Evolutionary conservation across 805 yeast species (phyloP).

Genomic region (Wickerhamiella spandovensis): DNA sequence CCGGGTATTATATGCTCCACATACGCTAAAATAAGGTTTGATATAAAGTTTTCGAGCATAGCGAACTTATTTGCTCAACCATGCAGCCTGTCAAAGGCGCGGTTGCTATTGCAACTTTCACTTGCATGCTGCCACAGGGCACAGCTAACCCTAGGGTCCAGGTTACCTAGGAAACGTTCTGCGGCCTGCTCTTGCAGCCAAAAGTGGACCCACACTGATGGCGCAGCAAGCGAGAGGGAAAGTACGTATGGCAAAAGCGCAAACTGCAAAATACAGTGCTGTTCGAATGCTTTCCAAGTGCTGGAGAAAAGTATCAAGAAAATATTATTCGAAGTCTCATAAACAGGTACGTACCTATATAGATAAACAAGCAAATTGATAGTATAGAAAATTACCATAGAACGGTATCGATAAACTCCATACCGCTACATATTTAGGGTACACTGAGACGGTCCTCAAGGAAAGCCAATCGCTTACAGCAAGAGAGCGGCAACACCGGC

Average conservation of each 20-base stretch:
- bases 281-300: no score
- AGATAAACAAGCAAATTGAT: not conserved
- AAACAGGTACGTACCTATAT: not conserved
- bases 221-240: no score
- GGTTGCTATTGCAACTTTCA: no score
- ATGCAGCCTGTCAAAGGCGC: not conserved
- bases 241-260: no score
- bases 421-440: not conserved
- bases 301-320: no score
- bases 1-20: no score
- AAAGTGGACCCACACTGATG: not conserved
- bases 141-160: not conserved
- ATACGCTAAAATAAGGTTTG: no score
- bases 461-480: constrained; percentile 9
- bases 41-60: no score
- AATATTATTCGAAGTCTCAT: not conserved
- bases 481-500: constrained; percentile 18
- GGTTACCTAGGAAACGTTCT: not conserved
- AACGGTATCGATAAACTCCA: not conserved
- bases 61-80: no score
- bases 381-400: not conserved
- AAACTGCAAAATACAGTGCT: no score
- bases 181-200: not conserved
- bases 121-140: no score
- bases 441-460: not conserved